These are phyloP conservation scores for Arthroderma sp. DNA, from an alignment of 2,329 filamentous ascomycete genomes.

Conservation along the genomic window DNA sequence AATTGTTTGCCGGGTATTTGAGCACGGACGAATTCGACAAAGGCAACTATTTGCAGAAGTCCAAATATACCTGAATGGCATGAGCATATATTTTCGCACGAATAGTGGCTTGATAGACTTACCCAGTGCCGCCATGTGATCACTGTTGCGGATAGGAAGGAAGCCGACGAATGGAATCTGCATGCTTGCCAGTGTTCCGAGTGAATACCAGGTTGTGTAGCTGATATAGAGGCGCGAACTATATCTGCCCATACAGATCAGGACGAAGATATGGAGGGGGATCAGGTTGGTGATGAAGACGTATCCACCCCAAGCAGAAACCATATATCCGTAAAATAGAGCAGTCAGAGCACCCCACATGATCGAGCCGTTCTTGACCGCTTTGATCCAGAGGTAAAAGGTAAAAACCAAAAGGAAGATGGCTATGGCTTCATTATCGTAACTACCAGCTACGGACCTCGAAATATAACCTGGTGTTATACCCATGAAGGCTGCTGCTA, in stretches of 20 bases:
- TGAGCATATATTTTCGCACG: too few species aligned
- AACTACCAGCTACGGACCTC: constrained; percentile 90
- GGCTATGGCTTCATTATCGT: constrained; percentile 98
- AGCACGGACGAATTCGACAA: constrained; percentile 80
- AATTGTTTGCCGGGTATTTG: constrained; percentile 88
- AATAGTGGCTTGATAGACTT: constrained; percentile 20
- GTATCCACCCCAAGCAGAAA: constrained; percentile 97
- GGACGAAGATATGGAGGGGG: constrained; percentile 81
- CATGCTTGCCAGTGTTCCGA: constrained; percentile 95
- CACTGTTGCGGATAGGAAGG: constrained; percentile 86
- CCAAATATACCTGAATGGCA: constrained; percentile 66
- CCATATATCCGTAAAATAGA: constrained; percentile 99
- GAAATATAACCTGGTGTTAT: constrained; percentile 97
- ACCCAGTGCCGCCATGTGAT: constrained; percentile 96
- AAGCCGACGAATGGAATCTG: constrained; percentile 99
- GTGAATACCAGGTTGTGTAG: constrained; percentile 95
- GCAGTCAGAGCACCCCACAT: constrained; percentile 93
- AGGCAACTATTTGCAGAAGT: constrained; percentile 81
- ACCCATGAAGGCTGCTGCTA: constrained; percentile 92
- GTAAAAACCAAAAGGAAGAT: constrained; percentile 98
- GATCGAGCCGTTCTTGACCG: constrained; percentile 87
- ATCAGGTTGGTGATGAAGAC: constrained; percentile 98
- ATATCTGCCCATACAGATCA: constrained; percentile 94
- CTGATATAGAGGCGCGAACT: constrained; percentile 88
- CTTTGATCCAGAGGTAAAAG: constrained; percentile 98